Percentiles rank a stretch among this genome's conserved stretches.
Conservation (phyloP, 495 filamentous ascomycete species). For the Penicillium nucicola region DNA sequence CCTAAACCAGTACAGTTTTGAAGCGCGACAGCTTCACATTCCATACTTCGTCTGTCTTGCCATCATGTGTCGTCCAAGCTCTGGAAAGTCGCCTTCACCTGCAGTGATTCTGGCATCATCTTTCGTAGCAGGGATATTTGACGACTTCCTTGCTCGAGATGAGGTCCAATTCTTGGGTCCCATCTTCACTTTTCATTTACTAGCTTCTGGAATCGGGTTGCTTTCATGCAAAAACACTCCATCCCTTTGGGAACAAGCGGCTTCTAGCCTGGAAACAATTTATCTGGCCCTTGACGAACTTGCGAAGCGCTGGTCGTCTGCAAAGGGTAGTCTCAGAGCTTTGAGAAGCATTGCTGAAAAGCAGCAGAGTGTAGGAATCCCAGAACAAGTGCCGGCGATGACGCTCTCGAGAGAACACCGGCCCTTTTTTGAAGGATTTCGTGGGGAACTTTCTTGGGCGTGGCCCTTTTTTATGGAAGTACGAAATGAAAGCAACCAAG, state of each 20-base stretch:
- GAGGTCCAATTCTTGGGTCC: conserved; percentile 22
- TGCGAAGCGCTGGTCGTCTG: conserved; percentile 22
- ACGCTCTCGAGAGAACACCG: conserved; percentile 9
- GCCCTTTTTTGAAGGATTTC: conserved; percentile 10
- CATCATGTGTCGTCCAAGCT: conserved; percentile 19
- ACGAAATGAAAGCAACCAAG: neutral
- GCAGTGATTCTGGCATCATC: conserved; percentile 20
- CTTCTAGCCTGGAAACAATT: conserved; percentile 12
- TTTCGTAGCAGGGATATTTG: conserved; percentile 20
- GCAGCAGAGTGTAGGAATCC: conserved; percentile 2
- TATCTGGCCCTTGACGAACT: conserved; percentile 23
- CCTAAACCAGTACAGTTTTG: conserved; percentile 15
- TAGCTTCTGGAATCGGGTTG: conserved; percentile 23
- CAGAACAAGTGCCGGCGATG: neutral
- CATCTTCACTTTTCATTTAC: conserved; percentile 25
- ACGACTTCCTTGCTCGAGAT: conserved; percentile 26
- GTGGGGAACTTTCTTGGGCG: conserved; percentile 15
- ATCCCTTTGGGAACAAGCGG: conserved; percentile 11
- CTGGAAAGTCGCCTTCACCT: conserved; percentile 13
- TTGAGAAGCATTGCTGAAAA: conserved; percentile 18
- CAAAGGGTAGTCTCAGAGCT: conserved; percentile 18
- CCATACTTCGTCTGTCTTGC: conserved; percentile 23
- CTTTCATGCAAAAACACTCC: conserved; percentile 15
- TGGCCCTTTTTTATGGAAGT: conserved; percentile 9
- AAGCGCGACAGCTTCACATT: conserved; percentile 22